Conservation (phyloP, 257 asterid species). For the Dorcoceras hygrometricum region DNA sequence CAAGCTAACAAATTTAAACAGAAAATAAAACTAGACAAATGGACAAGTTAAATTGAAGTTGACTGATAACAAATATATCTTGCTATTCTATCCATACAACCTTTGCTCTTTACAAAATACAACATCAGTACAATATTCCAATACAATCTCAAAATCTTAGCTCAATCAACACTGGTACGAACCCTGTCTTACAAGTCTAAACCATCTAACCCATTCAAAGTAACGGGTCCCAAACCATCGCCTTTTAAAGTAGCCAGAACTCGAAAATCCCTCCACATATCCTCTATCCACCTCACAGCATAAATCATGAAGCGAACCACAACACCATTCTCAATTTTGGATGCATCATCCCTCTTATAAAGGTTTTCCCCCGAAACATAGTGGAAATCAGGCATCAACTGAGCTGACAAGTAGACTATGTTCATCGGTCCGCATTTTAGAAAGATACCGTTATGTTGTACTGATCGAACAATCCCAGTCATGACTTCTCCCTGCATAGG, state of each 20-base stretch:
- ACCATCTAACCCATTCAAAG: slow-evolving; percentile 60
- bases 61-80: no score
- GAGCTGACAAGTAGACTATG: slow-evolving; percentile 41
- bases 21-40: no score
- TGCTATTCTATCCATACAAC: no score
- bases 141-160: background rate
- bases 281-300: slow-evolving; percentile 54
- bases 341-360: slow-evolving; percentile 42
- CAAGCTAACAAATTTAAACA: no score
- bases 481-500: slow-evolving; percentile 65
- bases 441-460: slow-evolving; percentile 41
- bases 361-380: slow-evolving; percentile 36
- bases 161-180: no score
- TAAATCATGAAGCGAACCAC: slow-evolving; percentile 48
- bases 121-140: no score
- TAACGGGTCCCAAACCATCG: slow-evolving; percentile 71
- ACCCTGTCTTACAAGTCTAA: slow-evolving; percentile 32
- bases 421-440: slow-evolving; percentile 85
- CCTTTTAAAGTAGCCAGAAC: slow-evolving; percentile 62
- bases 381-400: slow-evolving; percentile 52
- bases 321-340: slow-evolving; percentile 60
- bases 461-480: slow-evolving; percentile 47
- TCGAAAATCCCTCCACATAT: slow-evolving; percentile 41
- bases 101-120: no score
- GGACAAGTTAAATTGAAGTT: no score